A percentile compares a stretch with the other conserved stretches of the same genome.
These are phyloP conservation scores for Vigna trinervia DNA, from an alignment of 306 rosid genomes.

Conservation along the genomic window DNA sequence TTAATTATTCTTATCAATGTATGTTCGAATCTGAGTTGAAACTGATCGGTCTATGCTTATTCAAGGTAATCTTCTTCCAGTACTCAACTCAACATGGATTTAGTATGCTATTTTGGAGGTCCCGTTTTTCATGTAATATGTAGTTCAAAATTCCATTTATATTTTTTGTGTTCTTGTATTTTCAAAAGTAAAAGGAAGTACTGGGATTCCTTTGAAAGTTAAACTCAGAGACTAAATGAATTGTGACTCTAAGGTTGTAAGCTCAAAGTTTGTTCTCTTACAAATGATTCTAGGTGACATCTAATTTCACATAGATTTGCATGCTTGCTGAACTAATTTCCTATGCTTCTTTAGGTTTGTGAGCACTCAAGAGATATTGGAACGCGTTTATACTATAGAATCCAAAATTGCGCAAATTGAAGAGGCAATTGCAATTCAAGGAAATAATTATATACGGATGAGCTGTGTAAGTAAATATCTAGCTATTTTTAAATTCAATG, in stretches of 20 bases:
- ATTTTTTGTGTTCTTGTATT: slow-evolving; percentile 29
- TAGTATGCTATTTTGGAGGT: slow-evolving; percentile 21
- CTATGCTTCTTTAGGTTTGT: slow-evolving; percentile 70
- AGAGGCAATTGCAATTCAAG: slow-evolving; percentile 88
- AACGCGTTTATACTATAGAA: slow-evolving; percentile 81
- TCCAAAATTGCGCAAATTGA: slow-evolving; percentile 89
- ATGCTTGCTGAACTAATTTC: slow-evolving; percentile 29
- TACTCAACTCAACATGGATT: slow-evolving; percentile 16
- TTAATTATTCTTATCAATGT: slow-evolving; percentile 27
- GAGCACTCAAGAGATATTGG: slow-evolving; percentile 93
- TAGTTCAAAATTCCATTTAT: slow-evolving; percentile 13
- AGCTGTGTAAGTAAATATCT: slow-evolving; percentile 61
- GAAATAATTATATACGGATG: slow-evolving; percentile 63
- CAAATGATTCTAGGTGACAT: slow-evolving; percentile 12
- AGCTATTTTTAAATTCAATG: slow-evolving; percentile 10
- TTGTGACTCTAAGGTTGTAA: slow-evolving; percentile 36
- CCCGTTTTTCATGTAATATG: slow-evolving; percentile 17
- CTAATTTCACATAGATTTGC: slow-evolving; percentile 9
- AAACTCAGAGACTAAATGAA: slow-evolving; percentile 3
- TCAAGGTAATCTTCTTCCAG: slow-evolving; percentile 25
- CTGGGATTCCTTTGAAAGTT: slow-evolving; percentile 29
- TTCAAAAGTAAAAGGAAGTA: slow-evolving; percentile 22
- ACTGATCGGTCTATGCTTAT: slow-evolving; percentile 22
- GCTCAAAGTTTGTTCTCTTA: slow-evolving; percentile 22
- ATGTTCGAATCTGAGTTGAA: slow-evolving; percentile 35